A percentile compares a stretch with the other conserved stretches of the same genome.
phyloP scores from a whole-genome alignment of 331 rosid genomes.

The Malus hybrid region DNA sequence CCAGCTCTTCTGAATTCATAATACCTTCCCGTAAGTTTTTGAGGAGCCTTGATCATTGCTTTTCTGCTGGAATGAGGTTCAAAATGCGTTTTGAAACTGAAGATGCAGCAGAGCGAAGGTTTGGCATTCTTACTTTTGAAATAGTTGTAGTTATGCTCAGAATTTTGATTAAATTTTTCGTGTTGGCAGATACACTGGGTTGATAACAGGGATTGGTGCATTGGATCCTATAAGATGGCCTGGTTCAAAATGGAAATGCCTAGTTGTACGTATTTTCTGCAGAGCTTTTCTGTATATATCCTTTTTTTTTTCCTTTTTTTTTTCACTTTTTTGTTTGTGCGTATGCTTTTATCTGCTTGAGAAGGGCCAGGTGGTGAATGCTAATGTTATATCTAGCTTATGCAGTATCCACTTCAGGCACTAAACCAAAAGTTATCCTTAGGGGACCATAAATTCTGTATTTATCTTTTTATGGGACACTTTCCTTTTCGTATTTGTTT shows the following conservation, averaged over 20 bases:
- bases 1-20: slow-evolving; percentile 67
- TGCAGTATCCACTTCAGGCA: too few relatives aligned
- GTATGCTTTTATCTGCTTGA: not conserved
- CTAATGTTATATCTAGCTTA: not conserved
- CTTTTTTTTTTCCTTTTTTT: not conserved
- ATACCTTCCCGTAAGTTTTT: slow-evolving; percentile 59
- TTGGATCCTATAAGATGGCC: slow-evolving; percentile 86
- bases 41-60: slow-evolving; percentile 57
- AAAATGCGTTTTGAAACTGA: slow-evolving; percentile 84
- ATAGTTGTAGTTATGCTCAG: not conserved
- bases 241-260: slow-evolving; percentile 88
- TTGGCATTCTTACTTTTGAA: slow-evolving; percentile 4
- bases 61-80: slow-evolving; percentile 85
- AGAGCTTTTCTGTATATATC: not conserved
- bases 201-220: slow-evolving; percentile 62
- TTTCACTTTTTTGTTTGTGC: not conserved
- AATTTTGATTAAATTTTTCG: not conserved
- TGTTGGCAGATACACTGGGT: slow-evolving; percentile 63
- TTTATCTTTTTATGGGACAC: not conserved
- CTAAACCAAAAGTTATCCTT: not conserved
- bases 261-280: slow-evolving; percentile 39
- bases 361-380: not conserved
- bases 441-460: not conserved
- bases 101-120: slow-evolving; percentile 91
- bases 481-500: not conserved